Evolutionary conservation across 2,329 filamentous ascomycete genomes (phyloP), one percentile per base, ranked within the genome.

Genomic region (Diplodia mutila): DNA sequence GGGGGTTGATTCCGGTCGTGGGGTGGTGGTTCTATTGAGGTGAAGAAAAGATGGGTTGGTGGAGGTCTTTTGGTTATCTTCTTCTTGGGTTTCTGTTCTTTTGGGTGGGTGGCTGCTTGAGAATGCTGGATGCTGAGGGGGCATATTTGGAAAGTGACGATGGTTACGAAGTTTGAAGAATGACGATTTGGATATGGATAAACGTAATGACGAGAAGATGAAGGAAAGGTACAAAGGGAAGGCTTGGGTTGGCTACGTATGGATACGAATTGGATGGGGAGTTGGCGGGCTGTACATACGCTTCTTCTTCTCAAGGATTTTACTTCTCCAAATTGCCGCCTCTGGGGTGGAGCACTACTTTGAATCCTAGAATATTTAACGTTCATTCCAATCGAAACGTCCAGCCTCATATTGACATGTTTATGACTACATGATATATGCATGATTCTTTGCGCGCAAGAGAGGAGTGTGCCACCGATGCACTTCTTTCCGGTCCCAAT

Each of bases 291-390:
- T 63, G 59, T 63, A 63, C n/a, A 63, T 63, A 61, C 27, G 39
- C 27, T 51, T 51, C 23, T n/a, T n/a, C 27, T 51, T 51, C 12
- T 25, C 27, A 21, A 34, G 18, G 42, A 29, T 25, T 37, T 8
- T 48, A 21, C 57, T 63, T 51, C 37, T 37, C 27, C 18, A 63
- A 63, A 63, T 63, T 63, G 59, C 59, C 34, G 27, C 59, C 59
- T 21, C 27, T 51, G 8, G 46, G 46, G 59, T 63, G 59, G 49
- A 63, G 59, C 59, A 25, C 46, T 37, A 18, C 29, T 63, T 29
- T 12, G 23, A 37, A 16, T 63, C n/a, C 42, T 63, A 63, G 59
- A 63, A 37, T 21, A 21, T 37, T 21, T 42, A 27, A 61, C 32
- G 11, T n/a, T 9, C 16, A 21, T 8, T n/a, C n/a, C n/a, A n/a